Conservation (phyloP, 805 yeast species). For the Wickerhamiella hasegawae region DNA sequence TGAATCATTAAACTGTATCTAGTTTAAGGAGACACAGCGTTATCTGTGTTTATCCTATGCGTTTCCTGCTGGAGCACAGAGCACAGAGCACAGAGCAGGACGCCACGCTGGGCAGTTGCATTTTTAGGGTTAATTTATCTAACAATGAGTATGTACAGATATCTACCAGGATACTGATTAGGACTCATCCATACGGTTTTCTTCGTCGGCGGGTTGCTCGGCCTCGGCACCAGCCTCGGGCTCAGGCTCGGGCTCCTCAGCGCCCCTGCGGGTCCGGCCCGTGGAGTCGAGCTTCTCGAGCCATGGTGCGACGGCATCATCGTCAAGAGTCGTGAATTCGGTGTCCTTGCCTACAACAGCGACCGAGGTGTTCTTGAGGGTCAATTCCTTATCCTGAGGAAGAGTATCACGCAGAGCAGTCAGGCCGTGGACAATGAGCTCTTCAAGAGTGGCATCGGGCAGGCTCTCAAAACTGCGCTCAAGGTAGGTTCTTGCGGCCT, state of each 20-base stretch:
- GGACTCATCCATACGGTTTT: slow-evolving; percentile 8
- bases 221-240: slow-evolving; percentile 6
- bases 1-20: no score
- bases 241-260: no score
- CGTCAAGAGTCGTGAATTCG: slow-evolving; percentile 66
- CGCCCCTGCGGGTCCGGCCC: slow-evolving; percentile 17
- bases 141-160: no score
- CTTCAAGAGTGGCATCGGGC: slow-evolving; percentile 43
- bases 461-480: slow-evolving; percentile 71
- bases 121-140: no score
- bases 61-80: no score
- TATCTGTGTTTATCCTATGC: no score
- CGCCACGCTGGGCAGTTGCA: no score
- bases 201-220: slow-evolving; percentile 11
- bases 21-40: no score
- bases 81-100: no score
- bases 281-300: slow-evolving; percentile 56
- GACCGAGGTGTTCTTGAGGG: slow-evolving; percentile 67
- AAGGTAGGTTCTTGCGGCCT: slow-evolving; percentile 90
- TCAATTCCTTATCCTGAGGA: slow-evolving; percentile 86
- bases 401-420: slow-evolving; percentile 86
- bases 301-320: slow-evolving; percentile 76
- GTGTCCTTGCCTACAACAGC: slow-evolving; percentile 80
- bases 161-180: not conserved
- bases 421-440: slow-evolving; percentile 71